Evolutionary conservation across 2,329 filamentous ascomycete genomes (phyloP), one percentile per base, ranked within the genome.

Genomic region (Colletotrichum karsti): DNA sequence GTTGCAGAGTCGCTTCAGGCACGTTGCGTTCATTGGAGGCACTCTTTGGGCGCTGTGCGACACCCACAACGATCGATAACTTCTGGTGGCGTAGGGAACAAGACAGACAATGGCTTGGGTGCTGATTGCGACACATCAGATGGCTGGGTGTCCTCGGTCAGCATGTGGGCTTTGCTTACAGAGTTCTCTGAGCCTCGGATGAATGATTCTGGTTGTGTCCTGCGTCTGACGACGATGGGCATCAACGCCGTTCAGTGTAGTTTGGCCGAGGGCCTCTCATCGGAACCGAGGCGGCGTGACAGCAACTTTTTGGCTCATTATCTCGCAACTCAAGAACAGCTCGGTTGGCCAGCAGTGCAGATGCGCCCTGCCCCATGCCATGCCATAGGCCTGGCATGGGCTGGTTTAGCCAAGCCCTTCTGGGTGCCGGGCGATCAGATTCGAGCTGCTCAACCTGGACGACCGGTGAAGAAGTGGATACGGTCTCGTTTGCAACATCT

Each of bases 401-500:
- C 28, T 20, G 30, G 61, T 35, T 42, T 35, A 15, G 26, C 30
- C 44, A 60, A 33, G 46, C 46, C 28, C 37, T 15, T 24, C 55
- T 65, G 54, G 37, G 26, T 13, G 46, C 26, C 12, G 42, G 53
- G 44, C 51, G 44, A 64, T 63, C 59, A 42, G 33, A 39, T 33
- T 64, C n/a, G 24, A 39, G 20, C 22, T 48, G 44, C 44, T 63
- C 15, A 57, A 67, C 50, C 63, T 63, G 63, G 63, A 20, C 30
- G 64, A 67, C 60, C 64, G 64, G 64, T 67, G 59, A 67, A 41
- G 64, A 35, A 58, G 64, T 67, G 64, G 64, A 64, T 64, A 51
- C 57, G 44, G 35, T 42, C 50, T 41, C 15, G 50, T 20, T 39
- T n/a, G 37, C 57, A 24, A 46, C 26, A 15, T 22, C 24, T 44